These are phyloP conservation scores for Paulownia fortunei DNA, from an alignment of 257 asterid genomes.

Conservation along the genomic window DNA sequence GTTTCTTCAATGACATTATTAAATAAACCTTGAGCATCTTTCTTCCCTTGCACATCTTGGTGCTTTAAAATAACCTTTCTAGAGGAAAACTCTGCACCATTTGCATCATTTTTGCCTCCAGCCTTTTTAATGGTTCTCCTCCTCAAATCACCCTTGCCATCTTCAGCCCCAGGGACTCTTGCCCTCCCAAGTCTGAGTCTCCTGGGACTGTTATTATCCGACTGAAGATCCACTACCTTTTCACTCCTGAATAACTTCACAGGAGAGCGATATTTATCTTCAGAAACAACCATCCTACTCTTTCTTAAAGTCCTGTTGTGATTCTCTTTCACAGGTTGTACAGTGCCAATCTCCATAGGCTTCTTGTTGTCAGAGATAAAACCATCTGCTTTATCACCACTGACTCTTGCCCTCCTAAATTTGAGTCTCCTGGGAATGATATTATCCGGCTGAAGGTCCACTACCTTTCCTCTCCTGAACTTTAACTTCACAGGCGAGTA, in stretches of 20 bases:
- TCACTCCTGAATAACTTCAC: constrained; percentile 59
- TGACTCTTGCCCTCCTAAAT: constrained; percentile 19
- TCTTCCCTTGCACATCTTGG: constrained; percentile 47
- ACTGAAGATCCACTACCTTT: constrained; percentile 49
- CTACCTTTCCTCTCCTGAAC: constrained; percentile 52
- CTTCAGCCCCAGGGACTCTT: constrained; percentile 32
- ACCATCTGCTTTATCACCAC: neutral
- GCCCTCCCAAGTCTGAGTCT: constrained; percentile 52
- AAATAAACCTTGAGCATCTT: constrained; percentile 43
- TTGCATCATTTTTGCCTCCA: constrained; percentile 15
- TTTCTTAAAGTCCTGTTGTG: constrained; percentile 38
- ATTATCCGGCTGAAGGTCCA: constrained; percentile 35
- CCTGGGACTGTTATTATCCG: constrained; percentile 48
- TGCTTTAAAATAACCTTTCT: constrained; percentile 45
- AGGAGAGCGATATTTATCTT: constrained; percentile 41
- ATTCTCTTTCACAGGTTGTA: constrained; percentile 36
- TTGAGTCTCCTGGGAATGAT: constrained; percentile 35
- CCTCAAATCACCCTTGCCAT: constrained; percentile 29
- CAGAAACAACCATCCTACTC: constrained; percentile 37
- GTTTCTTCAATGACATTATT: constrained; percentile 66
- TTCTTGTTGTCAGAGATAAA: constrained; percentile 25
- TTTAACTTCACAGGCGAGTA: constrained; percentile 45
- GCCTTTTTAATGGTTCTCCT: constrained; percentile 21
- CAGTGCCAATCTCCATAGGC: neutral
- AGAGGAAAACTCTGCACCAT: constrained; percentile 20